phyloP scores from a whole-genome alignment of 2,329 filamentous ascomycete genomes.

The Cladorrhinum sp. region DNA sequence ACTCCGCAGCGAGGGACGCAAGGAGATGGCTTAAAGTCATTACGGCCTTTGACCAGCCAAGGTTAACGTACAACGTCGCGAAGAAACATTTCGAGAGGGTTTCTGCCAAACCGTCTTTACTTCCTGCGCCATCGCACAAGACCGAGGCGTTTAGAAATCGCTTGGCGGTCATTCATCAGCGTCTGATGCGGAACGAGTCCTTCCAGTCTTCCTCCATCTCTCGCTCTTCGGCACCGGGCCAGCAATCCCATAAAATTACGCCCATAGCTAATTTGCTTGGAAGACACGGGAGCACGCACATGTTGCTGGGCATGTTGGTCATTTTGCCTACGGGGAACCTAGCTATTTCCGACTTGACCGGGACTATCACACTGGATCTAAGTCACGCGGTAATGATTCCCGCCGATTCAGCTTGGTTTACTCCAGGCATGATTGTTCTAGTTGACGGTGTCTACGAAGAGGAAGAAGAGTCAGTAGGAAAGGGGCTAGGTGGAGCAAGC shows the following conservation, averaged over 20 bases:
- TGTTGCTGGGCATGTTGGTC: constrained; percentile 80
- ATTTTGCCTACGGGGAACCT: constrained; percentile 78
- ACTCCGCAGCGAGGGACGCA: constrained; percentile 54
- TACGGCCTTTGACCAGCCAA: constrained; percentile 80
- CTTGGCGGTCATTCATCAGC: constrained; percentile 89
- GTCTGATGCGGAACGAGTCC: constrained; percentile 85
- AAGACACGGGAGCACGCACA: constrained; percentile 77
- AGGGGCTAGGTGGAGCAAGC: constrained; percentile 69
- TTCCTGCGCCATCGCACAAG: constrained; percentile 78
- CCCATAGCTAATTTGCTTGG: constrained; percentile 75
- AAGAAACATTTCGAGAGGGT: constrained; percentile 92
- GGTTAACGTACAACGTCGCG: constrained; percentile 68
- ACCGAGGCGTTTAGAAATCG: constrained; percentile 83
- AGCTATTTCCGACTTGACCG: constrained; percentile 81
- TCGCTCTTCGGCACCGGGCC: constrained; percentile 51
- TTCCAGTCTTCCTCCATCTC: constrained; percentile 82
- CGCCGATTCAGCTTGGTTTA: constrained; percentile 85
- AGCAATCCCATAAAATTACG: constrained; percentile 80
- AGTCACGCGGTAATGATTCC: constrained; percentile 78
- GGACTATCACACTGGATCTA: constrained; percentile 81
- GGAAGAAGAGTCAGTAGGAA: constrained; percentile 69
- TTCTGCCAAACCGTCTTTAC: constrained; percentile 61
- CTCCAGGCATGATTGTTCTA: constrained; percentile 92
- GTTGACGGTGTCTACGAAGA: constrained; percentile 97
- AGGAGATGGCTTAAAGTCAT: constrained; percentile 82